Base-by-base conservation (phyloP, 1,284 basidiomycete species). In the Pseudozyma thailandica region DNA sequence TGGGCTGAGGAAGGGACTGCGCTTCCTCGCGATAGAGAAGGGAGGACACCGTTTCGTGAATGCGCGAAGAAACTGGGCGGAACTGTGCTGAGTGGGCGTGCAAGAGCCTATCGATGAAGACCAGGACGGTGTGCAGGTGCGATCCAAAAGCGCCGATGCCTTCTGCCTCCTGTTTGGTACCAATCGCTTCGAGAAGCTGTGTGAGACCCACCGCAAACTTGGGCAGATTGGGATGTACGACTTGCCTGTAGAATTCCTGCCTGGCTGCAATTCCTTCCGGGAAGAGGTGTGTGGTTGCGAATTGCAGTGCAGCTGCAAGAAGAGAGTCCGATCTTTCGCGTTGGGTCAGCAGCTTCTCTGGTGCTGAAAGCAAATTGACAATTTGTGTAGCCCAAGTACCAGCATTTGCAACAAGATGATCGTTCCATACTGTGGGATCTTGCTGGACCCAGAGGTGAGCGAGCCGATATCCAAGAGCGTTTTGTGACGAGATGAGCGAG, bases 241-340 rank as follows among this genome's bases (percentile, higher is more conserved):
- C 66, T 23, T 72, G 66, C 20, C 76, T 64, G 44, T 74, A 59
- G 42, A 72, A 78, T 43, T 78, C 76, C 25, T 68, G 70, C 35
- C 60, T 50, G 1, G 60, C 37, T 15, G 70, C 55, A 15, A 62
- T 52, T 46, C 52, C 46, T 30, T 68, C 63, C 28, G 52, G 44
- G 20, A 54, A 71, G 56, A 63, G 62, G 50, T 61, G 72, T 31
- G 38, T 35, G 21, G 16, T 37, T 6, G 65, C 52, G 8, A 69
- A 48, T 18, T 56, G 35, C 8, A 71, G 45, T 1, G 68, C 65
- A 12, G 72, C 28, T 2, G 39, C 43, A 5, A 68, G 62, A 5
- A 76, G 69, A 10, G 35, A 28, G 13, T 61, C 51, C 0, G 65
- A 53, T 7, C 48, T 28, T 3, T 54, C 48, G 0, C 58, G 38